Evolutionary conservation across 176 grass and related monocot genomes (phyloP), one percentile per base, ranked within the genome.

Genomic region (Juncus effusus): DNA sequence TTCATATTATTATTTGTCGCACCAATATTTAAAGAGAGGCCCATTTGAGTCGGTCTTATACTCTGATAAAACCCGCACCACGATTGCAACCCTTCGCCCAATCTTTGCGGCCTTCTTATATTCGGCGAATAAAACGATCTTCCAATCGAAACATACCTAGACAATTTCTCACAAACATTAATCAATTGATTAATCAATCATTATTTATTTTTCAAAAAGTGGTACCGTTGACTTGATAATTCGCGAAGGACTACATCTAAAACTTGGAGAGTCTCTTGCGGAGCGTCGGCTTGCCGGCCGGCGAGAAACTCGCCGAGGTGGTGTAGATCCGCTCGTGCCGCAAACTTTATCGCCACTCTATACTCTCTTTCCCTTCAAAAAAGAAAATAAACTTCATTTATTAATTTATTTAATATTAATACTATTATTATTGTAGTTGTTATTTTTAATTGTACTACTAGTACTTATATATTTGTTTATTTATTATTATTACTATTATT

Each of bases 21-120:
- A 86, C 90, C 90, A 42, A 95, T 95, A 82, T 95, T 95, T 3
- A 95, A 83, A 35, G 90, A 95, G 50, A 95, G 72, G 16, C 90
- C 90, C 90, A 95, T 95, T 78, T 95, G 90, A 2, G 86, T 95
- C 36, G 90, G 86, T 53, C 90, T 77, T 62, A 95, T 86, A 81
- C 90, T 95, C 80, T 95, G 90, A 77, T 95, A 95, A 78, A 95
- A 95, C 54, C 90, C 90, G 59, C 86, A 84, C 90, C 90, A 95
- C 3, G 90, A 95, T 62, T 95, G 86, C 45, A 95, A 84, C 42
- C 90, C 90, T 4, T 95, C 90, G 4, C 90, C 86, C 2, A 95
- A 83, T 59, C 86, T 74, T 73, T 95, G 86, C 45, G 90, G 90
- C 78, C 76, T 95, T 84, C 86, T 76, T 54, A 95, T 95, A 65